Conservation (phyloP, 1,139 yeast species). For the Hemisphaericaspora lyxosophila region DNA sequence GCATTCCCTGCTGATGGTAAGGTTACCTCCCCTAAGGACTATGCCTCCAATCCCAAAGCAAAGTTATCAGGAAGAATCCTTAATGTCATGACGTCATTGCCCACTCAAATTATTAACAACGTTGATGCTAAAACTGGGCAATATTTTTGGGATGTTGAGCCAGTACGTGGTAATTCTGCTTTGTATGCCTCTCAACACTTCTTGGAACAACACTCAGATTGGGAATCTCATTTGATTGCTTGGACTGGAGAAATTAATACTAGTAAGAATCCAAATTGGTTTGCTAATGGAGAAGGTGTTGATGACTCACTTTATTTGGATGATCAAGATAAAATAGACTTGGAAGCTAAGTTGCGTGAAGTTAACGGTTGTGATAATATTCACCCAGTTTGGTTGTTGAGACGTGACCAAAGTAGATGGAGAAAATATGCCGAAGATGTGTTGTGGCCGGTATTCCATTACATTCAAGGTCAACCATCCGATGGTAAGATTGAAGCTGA, state of each 20-base stretch:
- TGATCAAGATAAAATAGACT: slow-evolving; percentile 50
- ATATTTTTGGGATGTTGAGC: slow-evolving; percentile 53
- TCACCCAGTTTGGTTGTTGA: slow-evolving; percentile 84
- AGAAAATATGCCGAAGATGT: slow-evolving; percentile 84
- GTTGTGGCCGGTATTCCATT: slow-evolving; percentile 94
- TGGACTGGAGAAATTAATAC: slow-evolving; percentile 88
- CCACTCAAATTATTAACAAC: slow-evolving; percentile 55
- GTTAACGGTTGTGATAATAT: slow-evolving; percentile 51
- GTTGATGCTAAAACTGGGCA: slow-evolving; percentile 26
- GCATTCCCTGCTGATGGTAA: slow-evolving; percentile 24
- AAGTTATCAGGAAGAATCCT: slow-evolving; percentile 63
- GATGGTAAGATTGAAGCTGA: slow-evolving; percentile 70
- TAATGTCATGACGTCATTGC: slow-evolving; percentile 67
- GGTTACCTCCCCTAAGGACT: slow-evolving; percentile 34
- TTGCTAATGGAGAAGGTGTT: slow-evolving; percentile 7
- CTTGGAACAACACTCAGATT: slow-evolving; percentile 63
- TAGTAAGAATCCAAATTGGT: slow-evolving; percentile 15
- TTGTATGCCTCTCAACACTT: slow-evolving; percentile 71
- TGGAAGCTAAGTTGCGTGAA: slow-evolving; percentile 44
- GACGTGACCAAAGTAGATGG: slow-evolving; percentile 78
- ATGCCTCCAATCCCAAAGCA: slow-evolving; percentile 24
- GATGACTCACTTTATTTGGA: slow-evolving; percentile 65
- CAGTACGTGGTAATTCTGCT: slow-evolving; percentile 83
- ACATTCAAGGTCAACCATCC: slow-evolving; percentile 67
- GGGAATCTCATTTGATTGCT: slow-evolving; percentile 87